These are phyloP conservation scores for Takakia lepidozioides DNA, from an alignment of 225 moss, liverwort and hornwort genomes.

Conservation along the genomic window DNA sequence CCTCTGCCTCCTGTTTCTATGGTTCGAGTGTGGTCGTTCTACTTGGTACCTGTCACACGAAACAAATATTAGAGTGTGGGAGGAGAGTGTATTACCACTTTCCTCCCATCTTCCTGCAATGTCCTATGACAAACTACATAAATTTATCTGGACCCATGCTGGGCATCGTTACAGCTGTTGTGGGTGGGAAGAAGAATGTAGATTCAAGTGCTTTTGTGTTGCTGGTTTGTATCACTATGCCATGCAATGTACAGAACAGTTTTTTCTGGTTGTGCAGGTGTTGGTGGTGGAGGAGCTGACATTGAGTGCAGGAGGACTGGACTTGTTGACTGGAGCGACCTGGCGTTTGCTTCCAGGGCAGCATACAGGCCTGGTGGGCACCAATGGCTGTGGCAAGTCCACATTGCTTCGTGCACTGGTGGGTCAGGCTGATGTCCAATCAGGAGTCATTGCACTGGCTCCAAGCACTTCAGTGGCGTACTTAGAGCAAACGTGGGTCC, in stretches of 20 bases:
- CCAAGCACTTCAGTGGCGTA: slow-evolving; percentile 87
- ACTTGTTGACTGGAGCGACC: slow-evolving; percentile 62
- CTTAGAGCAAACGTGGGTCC: slow-evolving; percentile 87
- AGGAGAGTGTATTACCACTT: no score
- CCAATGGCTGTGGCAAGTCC: slow-evolving; percentile 90
- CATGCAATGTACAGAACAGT: neutral
- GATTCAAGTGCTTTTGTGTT: neutral
- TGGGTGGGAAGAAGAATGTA: no score
- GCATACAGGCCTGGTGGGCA: slow-evolving; percentile 81
- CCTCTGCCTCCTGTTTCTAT: neutral
- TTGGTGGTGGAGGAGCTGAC: slow-evolving; percentile 83
- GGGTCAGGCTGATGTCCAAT: slow-evolving; percentile 67
- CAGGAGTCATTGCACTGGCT: slow-evolving; percentile 64
- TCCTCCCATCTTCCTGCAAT: no score
- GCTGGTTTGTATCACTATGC: neutral
- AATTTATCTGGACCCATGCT: no score
- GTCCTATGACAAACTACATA: no score
- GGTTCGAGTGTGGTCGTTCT: neutral
- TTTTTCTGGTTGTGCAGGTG: slow-evolving; percentile 41
- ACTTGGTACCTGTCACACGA: no score
- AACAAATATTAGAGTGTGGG: no score
- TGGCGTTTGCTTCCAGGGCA: slow-evolving; percentile 89
- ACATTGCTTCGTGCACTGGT: slow-evolving; percentile 74
- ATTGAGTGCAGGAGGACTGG: slow-evolving; percentile 85
- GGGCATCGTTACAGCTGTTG: no score